Conservation (phyloP, 768 basidiomycete genomes). For the Boletus bicolor region DNA sequence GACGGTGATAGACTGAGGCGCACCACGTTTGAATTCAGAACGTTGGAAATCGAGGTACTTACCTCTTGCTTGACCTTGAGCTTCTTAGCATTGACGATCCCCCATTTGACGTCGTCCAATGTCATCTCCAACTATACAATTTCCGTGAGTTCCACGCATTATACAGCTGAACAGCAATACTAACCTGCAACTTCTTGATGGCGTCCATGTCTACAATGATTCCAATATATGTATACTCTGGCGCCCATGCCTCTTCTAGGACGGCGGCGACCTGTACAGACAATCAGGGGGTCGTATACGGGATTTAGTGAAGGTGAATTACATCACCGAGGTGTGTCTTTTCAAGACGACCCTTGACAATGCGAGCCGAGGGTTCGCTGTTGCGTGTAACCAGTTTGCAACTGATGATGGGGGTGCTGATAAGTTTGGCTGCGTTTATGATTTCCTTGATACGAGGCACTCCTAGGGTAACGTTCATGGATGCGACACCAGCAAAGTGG, state of each 20-base stretch:
- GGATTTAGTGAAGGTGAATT: conserved; percentile 20
- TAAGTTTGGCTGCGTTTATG: conserved; percentile 96
- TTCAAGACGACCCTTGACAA: conserved; percentile 95
- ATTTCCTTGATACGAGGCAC: conserved; percentile 99
- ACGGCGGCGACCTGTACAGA: conserved; percentile 74
- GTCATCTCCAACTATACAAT: conserved; percentile 77
- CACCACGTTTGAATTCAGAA: neutral
- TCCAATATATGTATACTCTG: conserved; percentile 88
- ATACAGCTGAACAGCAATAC: neutral
- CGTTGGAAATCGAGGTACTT: neutral
- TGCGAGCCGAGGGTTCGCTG: conserved; percentile 92
- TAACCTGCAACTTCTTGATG: conserved; percentile 83
- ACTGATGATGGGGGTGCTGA: conserved; percentile 98
- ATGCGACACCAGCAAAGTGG: conserved; percentile 99
- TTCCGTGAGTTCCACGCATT: neutral
- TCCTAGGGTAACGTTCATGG: conserved; percentile 99
- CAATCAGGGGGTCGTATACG: neutral
- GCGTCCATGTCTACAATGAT: conserved; percentile 88
- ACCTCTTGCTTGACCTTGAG: conserved; percentile 91
- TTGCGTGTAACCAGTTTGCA: conserved; percentile 84
- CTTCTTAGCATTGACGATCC: conserved; percentile 81
- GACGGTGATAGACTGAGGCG: conserved; percentile 66
- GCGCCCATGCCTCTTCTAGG: conserved; percentile 94
- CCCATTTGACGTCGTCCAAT: conserved; percentile 90
- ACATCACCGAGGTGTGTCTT: conserved; percentile 95